Percentiles rank a stretch among this genome's conserved stretches.
Conservation (phyloP, 345 rosid species). For the Acer yangbiense region DNA sequence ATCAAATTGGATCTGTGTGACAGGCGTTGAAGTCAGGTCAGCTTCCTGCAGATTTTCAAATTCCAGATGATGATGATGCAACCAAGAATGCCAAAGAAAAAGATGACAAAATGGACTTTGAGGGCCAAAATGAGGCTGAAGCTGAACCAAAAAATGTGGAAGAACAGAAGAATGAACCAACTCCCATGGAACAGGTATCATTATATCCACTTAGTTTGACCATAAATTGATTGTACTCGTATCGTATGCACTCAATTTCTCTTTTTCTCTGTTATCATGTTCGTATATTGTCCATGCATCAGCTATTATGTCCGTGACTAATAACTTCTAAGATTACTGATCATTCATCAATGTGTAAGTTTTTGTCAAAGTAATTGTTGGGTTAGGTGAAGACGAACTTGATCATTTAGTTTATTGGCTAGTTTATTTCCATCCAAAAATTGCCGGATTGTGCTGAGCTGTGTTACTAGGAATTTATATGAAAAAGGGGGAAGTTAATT, state of each 20-base stretch:
- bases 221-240: not conserved
- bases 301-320: not conserved
- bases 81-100: slow-evolving; percentile 32
- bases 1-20: slow-evolving; percentile 27
- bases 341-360: not conserved
- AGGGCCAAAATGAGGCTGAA: slow-evolving; percentile 23
- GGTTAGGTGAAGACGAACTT: not conserved
- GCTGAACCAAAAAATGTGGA: slow-evolving; percentile 31
- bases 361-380: not conserved
- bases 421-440: not conserved
- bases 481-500: not conserved
- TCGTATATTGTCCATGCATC: not conserved
- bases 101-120: slow-evolving; percentile 48
- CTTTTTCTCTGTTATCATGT: not conserved
- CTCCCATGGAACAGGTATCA: slow-evolving; percentile 73
- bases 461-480: no score
- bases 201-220: slow-evolving; percentile 1
- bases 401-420: not conserved
- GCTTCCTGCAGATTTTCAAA: slow-evolving; percentile 80
- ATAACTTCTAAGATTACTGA: not conserved
- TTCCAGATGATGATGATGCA: slow-evolving; percentile 43
- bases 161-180: slow-evolving; percentile 51
- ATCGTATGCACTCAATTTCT: not conserved
- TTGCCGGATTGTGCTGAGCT: no score
- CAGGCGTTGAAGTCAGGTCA: slow-evolving; percentile 95